Conservation (phyloP, 306 rosid genomes). For the Begonia fuchsioides region DNA sequence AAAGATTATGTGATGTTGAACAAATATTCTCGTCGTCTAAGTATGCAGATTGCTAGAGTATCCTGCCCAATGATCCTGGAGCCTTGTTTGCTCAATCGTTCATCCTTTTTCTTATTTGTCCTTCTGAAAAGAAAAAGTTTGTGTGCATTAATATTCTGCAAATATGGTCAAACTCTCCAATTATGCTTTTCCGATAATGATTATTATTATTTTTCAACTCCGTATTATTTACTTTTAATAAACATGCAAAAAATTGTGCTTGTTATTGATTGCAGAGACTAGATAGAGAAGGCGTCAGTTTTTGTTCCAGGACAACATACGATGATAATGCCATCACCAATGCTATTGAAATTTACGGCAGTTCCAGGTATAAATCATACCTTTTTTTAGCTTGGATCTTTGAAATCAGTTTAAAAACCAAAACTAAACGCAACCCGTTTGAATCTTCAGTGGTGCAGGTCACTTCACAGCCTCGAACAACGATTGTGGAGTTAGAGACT, state of each 20-base stretch:
- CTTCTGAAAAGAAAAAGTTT: no score
- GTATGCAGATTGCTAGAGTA: no score
- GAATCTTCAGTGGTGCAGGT: slow-evolving; percentile 55
- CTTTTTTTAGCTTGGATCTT: slow-evolving; percentile 1
- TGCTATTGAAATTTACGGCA: slow-evolving; percentile 64
- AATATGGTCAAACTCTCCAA: no score
- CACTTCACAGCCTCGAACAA: slow-evolving; percentile 87
- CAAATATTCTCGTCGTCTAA: no score
- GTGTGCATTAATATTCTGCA: no score
- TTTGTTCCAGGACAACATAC: slow-evolving; percentile 64
- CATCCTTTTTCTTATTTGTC: no score
- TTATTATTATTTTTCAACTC: no score
- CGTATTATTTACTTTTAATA: no score
- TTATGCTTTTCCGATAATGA: not conserved
- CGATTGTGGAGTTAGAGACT: slow-evolving; percentile 71
- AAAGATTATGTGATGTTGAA: no score
- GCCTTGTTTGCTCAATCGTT: no score
- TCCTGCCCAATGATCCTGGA: no score
- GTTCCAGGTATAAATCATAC: slow-evolving; percentile 35
- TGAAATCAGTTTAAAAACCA: not conserved
- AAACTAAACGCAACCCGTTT: not conserved
- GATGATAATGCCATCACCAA: slow-evolving; percentile 85
- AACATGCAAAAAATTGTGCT: not conserved
- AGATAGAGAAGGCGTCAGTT: slow-evolving; percentile 74
- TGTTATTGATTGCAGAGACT: slow-evolving; percentile 52